Evolutionary conservation across 192 early-diverging fungal genomes (phyloP).

Genomic region (Allomyces javanicus): DNA sequence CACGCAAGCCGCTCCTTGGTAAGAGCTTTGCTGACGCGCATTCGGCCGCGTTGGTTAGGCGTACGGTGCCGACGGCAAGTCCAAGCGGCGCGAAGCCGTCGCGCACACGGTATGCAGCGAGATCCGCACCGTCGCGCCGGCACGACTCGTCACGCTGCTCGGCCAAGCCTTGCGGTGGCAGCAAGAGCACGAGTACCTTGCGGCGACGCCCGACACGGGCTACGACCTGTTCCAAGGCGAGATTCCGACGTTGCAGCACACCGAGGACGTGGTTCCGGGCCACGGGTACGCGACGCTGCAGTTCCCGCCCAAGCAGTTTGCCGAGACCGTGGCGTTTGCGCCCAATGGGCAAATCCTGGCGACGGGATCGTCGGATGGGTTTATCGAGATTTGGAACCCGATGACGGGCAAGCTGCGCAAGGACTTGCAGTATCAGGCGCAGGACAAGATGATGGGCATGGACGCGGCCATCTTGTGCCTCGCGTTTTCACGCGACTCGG

Average conservation of each 20-base stretch:
- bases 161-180: conserved; percentile 84
- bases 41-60: background rate
- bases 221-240: conserved; percentile 69
- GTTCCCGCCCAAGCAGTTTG: conserved; percentile 78
- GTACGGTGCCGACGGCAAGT: conserved; percentile 36
- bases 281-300: conserved; percentile 61
- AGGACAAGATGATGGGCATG: conserved; percentile 85
- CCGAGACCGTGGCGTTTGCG: conserved; percentile 58
- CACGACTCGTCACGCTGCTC: conserved; percentile 62
- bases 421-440: conserved; percentile 74
- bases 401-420: conserved; percentile 73
- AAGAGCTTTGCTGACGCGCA: no score
- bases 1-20: no score
- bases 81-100: conserved; percentile 52
- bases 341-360: conserved; percentile 62
- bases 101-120: conserved; percentile 29
- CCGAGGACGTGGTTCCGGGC: conserved; percentile 53
- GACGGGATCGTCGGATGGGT: conserved; percentile 80
- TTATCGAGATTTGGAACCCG: conserved; percentile 91
- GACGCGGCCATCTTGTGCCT: conserved; percentile 60
- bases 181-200: conserved; percentile 42
- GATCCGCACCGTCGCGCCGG: conserved; percentile 22
- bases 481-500: conserved; percentile 54
- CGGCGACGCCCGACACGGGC: conserved; percentile 36
- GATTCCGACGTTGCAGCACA: conserved; percentile 31